Evolutionary conservation across 306 rosid genomes (phyloP).

Genomic region (Corylus avellana): DNA sequence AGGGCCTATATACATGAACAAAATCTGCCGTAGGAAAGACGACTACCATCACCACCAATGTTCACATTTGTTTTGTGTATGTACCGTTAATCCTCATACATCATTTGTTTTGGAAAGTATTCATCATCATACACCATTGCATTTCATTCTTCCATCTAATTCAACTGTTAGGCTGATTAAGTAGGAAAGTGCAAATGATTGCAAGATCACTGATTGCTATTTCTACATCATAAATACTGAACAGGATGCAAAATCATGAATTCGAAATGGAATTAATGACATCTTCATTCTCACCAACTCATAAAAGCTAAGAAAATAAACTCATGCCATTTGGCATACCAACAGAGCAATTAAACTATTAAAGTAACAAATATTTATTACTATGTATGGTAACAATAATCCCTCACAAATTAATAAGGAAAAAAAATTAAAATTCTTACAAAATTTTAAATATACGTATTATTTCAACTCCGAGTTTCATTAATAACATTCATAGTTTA

Average conservation of each 20-base stretch:
- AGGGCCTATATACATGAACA: too few relatives aligned
- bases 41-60: too few relatives aligned
- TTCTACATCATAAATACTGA: not conserved
- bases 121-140: not conserved
- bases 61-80: not conserved
- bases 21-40: too few relatives aligned
- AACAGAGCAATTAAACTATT: not conserved
- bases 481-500: not conserved
- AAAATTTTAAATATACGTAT: not conserved
- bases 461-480: not conserved
- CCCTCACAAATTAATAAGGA: not conserved
- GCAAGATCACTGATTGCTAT: not conserved
- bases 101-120: not conserved
- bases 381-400: too few relatives aligned
- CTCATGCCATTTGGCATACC: not conserved
- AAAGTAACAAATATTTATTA: not conserved
- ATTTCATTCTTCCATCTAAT: not conserved
- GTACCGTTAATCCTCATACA: not conserved
- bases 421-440: not conserved
- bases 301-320: not conserved
- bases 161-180: not conserved
- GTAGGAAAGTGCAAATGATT: not conserved
- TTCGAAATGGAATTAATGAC: not conserved
- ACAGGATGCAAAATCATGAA: not conserved
- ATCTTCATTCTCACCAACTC: not conserved